Percentiles rank a stretch among this genome's conserved stretches.
These are phyloP conservation scores for Lathyrus aphaca DNA, from an alignment of 306 rosid genomes.

Conservation along the genomic window DNA sequence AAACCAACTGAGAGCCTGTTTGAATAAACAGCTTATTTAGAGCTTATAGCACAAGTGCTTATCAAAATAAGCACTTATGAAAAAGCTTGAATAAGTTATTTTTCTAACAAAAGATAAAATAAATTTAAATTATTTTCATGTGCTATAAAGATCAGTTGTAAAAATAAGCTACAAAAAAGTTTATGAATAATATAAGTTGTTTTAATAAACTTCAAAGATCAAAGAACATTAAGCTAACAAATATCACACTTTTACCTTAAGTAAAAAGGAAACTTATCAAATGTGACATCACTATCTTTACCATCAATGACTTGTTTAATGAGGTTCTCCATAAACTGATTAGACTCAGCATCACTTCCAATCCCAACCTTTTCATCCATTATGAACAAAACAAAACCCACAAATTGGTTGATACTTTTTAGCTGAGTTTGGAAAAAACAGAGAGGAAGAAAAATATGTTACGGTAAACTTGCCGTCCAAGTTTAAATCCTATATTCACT, in stretches of 20 bases:
- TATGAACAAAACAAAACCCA: conserved; percentile 33
- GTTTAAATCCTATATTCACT: no score
- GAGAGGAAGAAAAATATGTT: background rate
- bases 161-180: no score
- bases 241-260: conserved; percentile 51
- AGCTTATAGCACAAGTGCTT: no score
- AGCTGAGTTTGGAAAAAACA: background rate
- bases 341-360: conserved; percentile 46
- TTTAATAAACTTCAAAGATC: background rate
- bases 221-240: background rate
- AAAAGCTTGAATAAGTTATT: no score
- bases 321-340: conserved; percentile 65
- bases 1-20: background rate
- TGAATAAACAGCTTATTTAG: no score
- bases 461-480: background rate
- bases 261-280: conserved; percentile 73
- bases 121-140: no score
- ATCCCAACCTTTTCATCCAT: conserved; percentile 66
- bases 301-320: conserved; percentile 60
- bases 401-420: background rate
- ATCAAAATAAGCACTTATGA: no score
- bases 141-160: no score
- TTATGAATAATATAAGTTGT: no score
- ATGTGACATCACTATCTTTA: conserved; percentile 53
- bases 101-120: no score